A percentile compares a stretch with the other conserved stretches of the same genome.
Conservation (phyloP, 176 grass and related monocot species). For the Guadua angustifolia region DNA sequence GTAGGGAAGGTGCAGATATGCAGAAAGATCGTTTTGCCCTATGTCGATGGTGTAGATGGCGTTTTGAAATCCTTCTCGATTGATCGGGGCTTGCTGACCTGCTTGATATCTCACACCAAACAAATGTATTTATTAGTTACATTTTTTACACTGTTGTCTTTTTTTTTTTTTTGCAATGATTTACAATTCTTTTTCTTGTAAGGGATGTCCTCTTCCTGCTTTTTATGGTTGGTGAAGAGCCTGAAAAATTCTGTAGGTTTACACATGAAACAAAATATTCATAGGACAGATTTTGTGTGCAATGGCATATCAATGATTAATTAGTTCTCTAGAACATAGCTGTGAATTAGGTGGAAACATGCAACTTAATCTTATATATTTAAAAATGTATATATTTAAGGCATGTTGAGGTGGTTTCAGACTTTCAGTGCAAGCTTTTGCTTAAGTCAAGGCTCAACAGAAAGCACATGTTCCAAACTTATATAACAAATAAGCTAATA, state of each 20-base stretch:
- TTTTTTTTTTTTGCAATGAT: neutral
- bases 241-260: neutral
- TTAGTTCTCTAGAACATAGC: neutral
- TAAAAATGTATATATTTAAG: neutral
- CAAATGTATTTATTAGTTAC: neutral
- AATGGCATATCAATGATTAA: neutral
- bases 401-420: neutral
- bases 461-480: neutral
- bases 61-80: slow-evolving; percentile 50
- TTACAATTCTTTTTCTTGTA: neutral
- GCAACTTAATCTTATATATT: neutral
- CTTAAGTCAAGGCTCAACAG: slow-evolving; percentile 25
- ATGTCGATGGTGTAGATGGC: slow-evolving; percentile 72
- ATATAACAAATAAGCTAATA: neutral
- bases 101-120: slow-evolving; percentile 2
- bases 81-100: slow-evolving; percentile 34
- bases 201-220: neutral
- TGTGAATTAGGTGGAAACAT: slow-evolving; percentile 6
- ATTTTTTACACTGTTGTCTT: too few relatives aligned
- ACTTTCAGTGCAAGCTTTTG: neutral
- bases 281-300: neutral
- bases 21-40: slow-evolving; percentile 69
- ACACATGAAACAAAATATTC: neutral
- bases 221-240: neutral
- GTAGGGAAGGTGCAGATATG: slow-evolving; percentile 47